A percentile compares a stretch with the other conserved stretches of the same genome.
Evolutionary conservation across 164 flowering plant species (phyloP).

Genomic region (Protea cynaroides): DNA sequence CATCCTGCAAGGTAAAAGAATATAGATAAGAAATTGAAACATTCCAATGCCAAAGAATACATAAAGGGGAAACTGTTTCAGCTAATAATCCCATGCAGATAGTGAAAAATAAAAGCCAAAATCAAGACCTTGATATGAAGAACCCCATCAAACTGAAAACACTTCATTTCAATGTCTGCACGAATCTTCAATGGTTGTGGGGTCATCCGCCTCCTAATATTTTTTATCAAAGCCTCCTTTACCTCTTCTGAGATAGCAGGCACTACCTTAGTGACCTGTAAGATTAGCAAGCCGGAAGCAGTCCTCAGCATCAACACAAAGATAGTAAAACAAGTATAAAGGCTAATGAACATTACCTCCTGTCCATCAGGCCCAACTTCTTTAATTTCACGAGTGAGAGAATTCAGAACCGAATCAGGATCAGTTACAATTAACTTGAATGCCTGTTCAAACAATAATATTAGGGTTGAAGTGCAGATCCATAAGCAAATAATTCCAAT

Average conservation of each 20-base stretch:
- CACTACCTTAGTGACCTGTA: constrained; percentile 69
- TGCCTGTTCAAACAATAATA: constrained; percentile 41
- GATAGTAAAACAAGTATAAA: background rate
- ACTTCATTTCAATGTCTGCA: constrained; percentile 94
- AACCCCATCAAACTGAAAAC: constrained; percentile 97
- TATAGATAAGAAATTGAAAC: background rate
- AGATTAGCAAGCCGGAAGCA: constrained; percentile 1
- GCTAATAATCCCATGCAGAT: background rate
- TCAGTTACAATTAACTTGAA: constrained; percentile 78
- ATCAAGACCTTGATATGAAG: constrained; percentile 84
- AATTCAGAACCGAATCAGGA: constrained; percentile 71
- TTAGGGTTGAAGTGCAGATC: background rate
- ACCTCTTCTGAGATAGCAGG: constrained; percentile 89
- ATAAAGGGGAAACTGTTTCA: background rate
- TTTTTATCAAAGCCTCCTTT: constrained; percentile 77
- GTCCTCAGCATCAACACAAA: constrained; percentile 7
- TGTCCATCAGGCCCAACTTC: constrained; percentile 88
- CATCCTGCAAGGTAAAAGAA: constrained; percentile 49
- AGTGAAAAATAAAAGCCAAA: background rate
- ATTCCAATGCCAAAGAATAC: background rate
- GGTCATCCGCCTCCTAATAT: constrained; percentile 92
- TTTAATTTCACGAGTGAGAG: constrained; percentile 82
- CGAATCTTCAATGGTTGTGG: constrained; percentile 92
- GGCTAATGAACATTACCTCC: constrained; percentile 49
- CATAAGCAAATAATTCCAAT: background rate